Evolutionary conservation across 495 filamentous ascomycete genomes (phyloP), one percentile per base, ranked within the genome.

Genomic region (Eremomyces bilateralis): DNA sequence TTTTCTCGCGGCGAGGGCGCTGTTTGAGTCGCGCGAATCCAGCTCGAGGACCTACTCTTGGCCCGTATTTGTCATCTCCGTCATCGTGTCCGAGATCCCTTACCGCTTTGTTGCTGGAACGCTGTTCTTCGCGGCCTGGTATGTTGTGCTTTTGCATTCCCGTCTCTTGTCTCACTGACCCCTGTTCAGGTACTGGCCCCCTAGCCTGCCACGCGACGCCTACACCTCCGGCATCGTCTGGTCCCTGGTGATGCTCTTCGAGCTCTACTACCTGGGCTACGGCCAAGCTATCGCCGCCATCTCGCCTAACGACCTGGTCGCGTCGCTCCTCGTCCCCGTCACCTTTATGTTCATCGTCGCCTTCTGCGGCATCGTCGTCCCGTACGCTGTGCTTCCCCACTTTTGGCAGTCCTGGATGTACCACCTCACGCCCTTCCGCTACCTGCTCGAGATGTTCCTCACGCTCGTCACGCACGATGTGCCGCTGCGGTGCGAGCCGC

Each of bases 281-380:
- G 75, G 75, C 1, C 76, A 82, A 51, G 69, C 71, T 41, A 80
- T 88, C 31, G 80, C 80, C 0, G 60, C 79, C 0, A 63, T 81
- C 40, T 58, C 68, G 8, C 76, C 78, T 0, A 80, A 80, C 48
- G 69, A 76, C 24, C 60, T 80, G 3, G 62, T 82, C 22, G 75
- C 76, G 12, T 72, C 67, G 5, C 47, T 84, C 1, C 61, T 54
- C 25, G 37, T 54, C 18, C 47, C 65, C 1, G 46, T 74, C 0
- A 53, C 73, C 49, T 73, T 74, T 50, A 60, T 65, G 12, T 53
- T 74, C 48, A 59, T 63, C 3, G 56, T 76, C 8, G 62, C 59
- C 4, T 74, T 76, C 50, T 72, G 71, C 52, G 69, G 71, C 37
- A 63, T 71, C 10, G 53, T 70, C 47, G 63, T 66, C 13, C 56